These are phyloP conservation scores for Boletus rufocinnamomeus DNA, from an alignment of 768 basidiomycete genomes.

Conservation along the genomic window DNA sequence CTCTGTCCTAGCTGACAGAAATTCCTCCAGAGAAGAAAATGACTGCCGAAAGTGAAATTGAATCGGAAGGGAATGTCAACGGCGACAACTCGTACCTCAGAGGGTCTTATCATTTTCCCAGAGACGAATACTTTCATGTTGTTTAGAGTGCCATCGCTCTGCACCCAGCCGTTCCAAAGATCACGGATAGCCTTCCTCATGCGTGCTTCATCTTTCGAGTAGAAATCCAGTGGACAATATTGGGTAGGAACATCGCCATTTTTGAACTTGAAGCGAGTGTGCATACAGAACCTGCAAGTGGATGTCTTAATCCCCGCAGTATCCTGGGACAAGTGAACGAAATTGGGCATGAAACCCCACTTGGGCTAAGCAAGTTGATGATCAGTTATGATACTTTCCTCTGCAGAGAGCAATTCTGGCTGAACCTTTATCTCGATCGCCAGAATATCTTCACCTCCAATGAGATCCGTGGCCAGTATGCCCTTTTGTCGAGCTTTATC, in stretches of 20 bases:
- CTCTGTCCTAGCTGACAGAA: conserved; percentile 22
- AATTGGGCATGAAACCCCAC: conserved; percentile 88
- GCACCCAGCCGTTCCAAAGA: conserved; percentile 75
- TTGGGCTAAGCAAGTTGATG: conserved; percentile 66
- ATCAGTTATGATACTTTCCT: conserved; percentile 4
- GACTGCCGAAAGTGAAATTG: conserved; percentile 10
- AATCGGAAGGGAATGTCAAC: conserved; percentile 2
- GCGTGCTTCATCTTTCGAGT: conserved; percentile 65
- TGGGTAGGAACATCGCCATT: conserved; percentile 35
- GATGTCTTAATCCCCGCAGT: conserved; percentile 61
- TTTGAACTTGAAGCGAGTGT: conserved; percentile 55
- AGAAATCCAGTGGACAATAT: conserved; percentile 93
- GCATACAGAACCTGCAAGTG: conserved; percentile 93
- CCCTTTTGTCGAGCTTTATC: conserved; percentile 57
- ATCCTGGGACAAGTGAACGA: conserved; percentile 56
- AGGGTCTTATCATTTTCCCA: conserved; percentile 60
- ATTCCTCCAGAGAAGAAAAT: conserved; percentile 6
- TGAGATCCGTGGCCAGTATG: conserved; percentile 78
- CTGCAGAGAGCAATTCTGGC: conserved; percentile 1
- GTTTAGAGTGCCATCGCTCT: conserved; percentile 66
- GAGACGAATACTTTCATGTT: conserved; percentile 80
- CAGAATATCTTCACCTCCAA: conserved; percentile 57
- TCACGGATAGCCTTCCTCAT: conserved; percentile 61
- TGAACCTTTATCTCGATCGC: conserved; percentile 91
- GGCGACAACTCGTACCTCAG: conserved; percentile 47